A percentile compares a stretch with the other conserved stretches of the same genome.
Conservation (phyloP, 257 asterid species). For the Lycium barbarum region DNA sequence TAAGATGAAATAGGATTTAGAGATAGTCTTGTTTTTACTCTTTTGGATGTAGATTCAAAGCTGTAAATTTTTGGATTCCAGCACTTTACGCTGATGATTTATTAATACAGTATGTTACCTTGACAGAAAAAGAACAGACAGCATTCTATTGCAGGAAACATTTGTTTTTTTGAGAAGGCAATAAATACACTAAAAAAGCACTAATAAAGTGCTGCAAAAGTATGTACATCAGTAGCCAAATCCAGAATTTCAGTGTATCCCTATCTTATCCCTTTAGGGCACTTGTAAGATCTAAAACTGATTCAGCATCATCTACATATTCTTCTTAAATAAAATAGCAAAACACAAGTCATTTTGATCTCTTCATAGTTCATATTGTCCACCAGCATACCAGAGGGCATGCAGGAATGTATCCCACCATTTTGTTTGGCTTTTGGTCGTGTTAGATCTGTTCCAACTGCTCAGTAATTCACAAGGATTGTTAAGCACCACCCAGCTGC, state of each 20-base stretch:
- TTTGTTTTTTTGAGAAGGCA: not conserved
- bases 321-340: not conserved
- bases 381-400: not conserved
- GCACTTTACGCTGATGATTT: no score
- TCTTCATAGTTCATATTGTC: not conserved
- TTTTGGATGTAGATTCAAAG: no score
- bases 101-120: no score
- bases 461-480: not conserved
- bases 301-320: not conserved
- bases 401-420: not conserved
- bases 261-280: not conserved
- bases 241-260: not conserved
- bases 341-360: not conserved
- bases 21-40: no score
- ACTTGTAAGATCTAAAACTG: not conserved
- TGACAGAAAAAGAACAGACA: no score
- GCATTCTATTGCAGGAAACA: not conserved
- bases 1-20: no score
- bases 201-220: not conserved
- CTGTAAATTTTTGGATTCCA: no score
- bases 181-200: not conserved
- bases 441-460: not conserved
- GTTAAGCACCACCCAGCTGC: not conserved
- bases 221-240: slow-evolving; percentile 4
- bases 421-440: not conserved